Evolutionary conservation across 2,329 filamentous ascomycete species (phyloP).

Genomic region (Diaporthe sp.): DNA sequence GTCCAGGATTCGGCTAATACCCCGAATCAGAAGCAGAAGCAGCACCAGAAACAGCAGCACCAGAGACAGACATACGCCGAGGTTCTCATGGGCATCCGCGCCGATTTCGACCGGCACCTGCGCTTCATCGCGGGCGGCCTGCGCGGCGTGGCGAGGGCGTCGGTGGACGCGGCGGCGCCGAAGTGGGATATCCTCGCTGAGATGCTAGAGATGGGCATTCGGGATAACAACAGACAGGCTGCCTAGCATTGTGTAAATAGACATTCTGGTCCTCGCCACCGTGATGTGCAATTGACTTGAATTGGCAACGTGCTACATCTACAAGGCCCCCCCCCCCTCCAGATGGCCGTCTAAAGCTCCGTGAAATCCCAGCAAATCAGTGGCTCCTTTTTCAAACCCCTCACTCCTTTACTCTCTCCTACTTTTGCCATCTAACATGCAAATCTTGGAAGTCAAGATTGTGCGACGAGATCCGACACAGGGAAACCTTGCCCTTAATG

Average conservation of each 20-base stretch:
- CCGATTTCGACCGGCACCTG: slow-evolving; percentile 75
- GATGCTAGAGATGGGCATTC: slow-evolving; percentile 73
- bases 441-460: background rate
- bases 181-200: slow-evolving; percentile 88
- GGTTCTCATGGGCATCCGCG: slow-evolving; percentile 69
- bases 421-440: slow-evolving; percentile 3
- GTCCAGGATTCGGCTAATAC: slow-evolving; percentile 46
- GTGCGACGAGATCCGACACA: background rate
- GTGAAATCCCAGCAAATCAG: background rate
- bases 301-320: background rate
- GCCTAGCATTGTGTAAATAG: background rate
- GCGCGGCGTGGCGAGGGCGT: slow-evolving; percentile 80
- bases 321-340: background rate
- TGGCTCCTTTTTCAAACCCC: background rate
- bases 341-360: background rate
- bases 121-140: slow-evolving; percentile 81
- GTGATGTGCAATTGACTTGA: background rate
- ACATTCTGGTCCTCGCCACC: too few species aligned
- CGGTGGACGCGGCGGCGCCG: slow-evolving; percentile 69
- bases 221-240: slow-evolving; percentile 34
- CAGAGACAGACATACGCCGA: slow-evolving; percentile 61
- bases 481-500: background rate
- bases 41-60: slow-evolving; percentile 14
- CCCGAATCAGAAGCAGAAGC: slow-evolving; percentile 6
- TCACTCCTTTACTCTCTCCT: background rate